phyloP scores from a whole-genome alignment of 495 filamentous ascomycete species.

The Aspergillus nidulans region DNA sequence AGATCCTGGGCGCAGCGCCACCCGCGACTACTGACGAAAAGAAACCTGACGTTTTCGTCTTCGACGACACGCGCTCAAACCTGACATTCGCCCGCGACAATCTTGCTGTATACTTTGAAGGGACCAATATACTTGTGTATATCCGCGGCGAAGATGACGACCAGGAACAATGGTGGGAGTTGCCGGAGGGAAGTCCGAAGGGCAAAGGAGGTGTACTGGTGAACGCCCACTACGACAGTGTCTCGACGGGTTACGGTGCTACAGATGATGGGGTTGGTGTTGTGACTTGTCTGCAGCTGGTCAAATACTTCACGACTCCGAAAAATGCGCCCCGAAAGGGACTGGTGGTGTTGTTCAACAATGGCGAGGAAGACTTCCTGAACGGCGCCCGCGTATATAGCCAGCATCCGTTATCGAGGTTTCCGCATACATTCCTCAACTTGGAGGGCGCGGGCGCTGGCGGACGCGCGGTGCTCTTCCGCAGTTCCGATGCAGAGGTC shows the following conservation, averaged over 20 bases:
- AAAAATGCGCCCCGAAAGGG: conserved; percentile 75
- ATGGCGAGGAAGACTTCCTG: conserved; percentile 91
- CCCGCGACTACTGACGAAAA: conserved; percentile 20
- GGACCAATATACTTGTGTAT: conserved; percentile 88
- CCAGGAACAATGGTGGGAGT: conserved; percentile 59
- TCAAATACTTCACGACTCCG: conserved; percentile 77
- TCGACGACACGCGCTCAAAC: conserved; percentile 80
- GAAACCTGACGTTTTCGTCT: conserved; percentile 54
- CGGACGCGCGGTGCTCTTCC: conserved; percentile 80
- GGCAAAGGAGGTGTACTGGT: conserved; percentile 78
- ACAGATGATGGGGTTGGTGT: conserved; percentile 94
- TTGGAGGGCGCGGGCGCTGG: conserved; percentile 94
- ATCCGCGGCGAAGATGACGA: conserved; percentile 76
- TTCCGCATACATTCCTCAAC: conserved; percentile 84
- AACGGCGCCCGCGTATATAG: conserved; percentile 87
- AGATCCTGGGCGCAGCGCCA: conserved; percentile 58
- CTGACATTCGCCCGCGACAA: conserved; percentile 50
- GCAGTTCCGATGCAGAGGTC: conserved; percentile 82
- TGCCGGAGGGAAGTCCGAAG: conserved; percentile 36
- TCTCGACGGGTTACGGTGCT: conserved; percentile 84
- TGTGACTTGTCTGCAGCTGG: conserved; percentile 77
- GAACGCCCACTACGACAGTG: conserved; percentile 95
- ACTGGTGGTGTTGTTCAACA: conserved; percentile 84
- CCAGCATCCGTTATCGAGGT: conserved; percentile 70
- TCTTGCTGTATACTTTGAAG: conserved; percentile 72